phyloP scores from a whole-genome alignment of 371 early-diverging fungal genomes.

The Syncephalastrum contaminatum region DNA sequence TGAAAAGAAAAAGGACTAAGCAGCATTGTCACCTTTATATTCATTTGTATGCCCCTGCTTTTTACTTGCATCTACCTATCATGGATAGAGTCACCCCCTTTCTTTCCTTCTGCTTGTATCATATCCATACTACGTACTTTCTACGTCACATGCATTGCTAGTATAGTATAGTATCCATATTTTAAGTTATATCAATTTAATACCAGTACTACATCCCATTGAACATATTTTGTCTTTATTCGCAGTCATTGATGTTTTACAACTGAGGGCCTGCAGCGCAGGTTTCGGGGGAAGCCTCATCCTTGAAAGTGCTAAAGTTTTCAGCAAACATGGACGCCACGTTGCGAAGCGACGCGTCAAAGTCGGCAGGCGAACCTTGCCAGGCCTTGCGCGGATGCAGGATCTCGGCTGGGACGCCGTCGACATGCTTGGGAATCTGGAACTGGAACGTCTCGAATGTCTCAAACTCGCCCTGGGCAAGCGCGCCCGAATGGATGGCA shows the following conservation, averaged over 20 bases:
- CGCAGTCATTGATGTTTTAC: conserved; percentile 6
- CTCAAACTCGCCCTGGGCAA: conserved; percentile 77
- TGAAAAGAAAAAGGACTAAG: too few relatives aligned
- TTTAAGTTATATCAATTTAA: too few relatives aligned
- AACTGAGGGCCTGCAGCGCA: conserved; percentile 69
- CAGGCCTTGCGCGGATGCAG: conserved; percentile 85
- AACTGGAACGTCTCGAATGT: conserved; percentile 82
- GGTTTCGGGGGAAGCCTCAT: conserved; percentile 73
- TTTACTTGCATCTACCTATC: too few relatives aligned
- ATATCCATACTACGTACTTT: too few relatives aligned
- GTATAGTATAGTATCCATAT: too few relatives aligned
- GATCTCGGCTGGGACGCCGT: conserved; percentile 79
- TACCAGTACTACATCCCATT: too few relatives aligned
- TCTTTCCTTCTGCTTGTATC: too few relatives aligned
- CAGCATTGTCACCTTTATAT: too few relatives aligned
- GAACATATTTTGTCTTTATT: too few relatives aligned
- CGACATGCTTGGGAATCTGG: conserved; percentile 70
- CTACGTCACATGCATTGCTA: too few relatives aligned
- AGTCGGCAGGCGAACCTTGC: conserved; percentile 67
- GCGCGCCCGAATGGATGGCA: conserved; percentile 89
- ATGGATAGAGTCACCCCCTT: too few relatives aligned
- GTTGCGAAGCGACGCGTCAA: conserved; percentile 58
- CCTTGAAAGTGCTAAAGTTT: conserved; percentile 84
- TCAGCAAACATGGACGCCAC: conserved; percentile 81
- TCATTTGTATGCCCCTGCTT: too few relatives aligned